Base-by-base conservation (phyloP, 2,329 filamentous ascomycete species). In the Volutella citrinella region DNA sequence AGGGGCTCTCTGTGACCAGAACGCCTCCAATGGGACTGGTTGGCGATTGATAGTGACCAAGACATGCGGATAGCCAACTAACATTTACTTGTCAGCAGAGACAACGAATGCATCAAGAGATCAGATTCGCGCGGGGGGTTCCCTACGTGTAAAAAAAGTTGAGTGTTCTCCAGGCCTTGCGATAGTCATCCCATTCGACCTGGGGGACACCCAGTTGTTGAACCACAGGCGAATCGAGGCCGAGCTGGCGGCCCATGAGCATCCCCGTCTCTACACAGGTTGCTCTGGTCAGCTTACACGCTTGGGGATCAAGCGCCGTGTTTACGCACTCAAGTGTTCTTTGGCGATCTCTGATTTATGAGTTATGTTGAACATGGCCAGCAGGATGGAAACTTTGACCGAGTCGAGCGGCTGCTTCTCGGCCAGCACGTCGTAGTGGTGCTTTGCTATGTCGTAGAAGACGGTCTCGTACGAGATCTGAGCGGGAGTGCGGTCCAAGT, bases 291-390 rank as follows among this genome's bases (percentile, higher is more conserved):
- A 29, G 32, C 19, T 38, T 30, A 15, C 41, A 44, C 11, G 32
- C 35, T 7, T 38, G 21, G 6, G 41, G 31, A 13, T 41, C 34
- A 10, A 30, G 38, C 15, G 31, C 31, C 27, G 41, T 44, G 17
- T 36, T 35, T 34, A 44, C 33, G 18, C n/a, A n/a, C n/a, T n/a
- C n/a, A n/a, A n/a, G n/a, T n/a, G n/a, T n/a, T n/a, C n/a, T n/a
- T n/a, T n/a, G n/a, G n/a, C n/a, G n/a, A n/a, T n/a, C n/a, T n/a
- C n/a, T n/a, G n/a, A n/a, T n/a, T n/a, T n/a, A n/a, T n/a, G n/a
- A n/a, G n/a, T n/a, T n/a, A 40, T 38, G 19, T 44, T 44, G 11
- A 35, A 44, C 38, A 32, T 27, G 6, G 41, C 34, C 17, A 44
- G 13, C 12, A 44, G 22, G 4, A 34, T 27, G 23, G 38, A 44